These are phyloP conservation scores for Nymphaea thermarum DNA, from an alignment of 164 flowering plant species.

Conservation along the genomic window DNA sequence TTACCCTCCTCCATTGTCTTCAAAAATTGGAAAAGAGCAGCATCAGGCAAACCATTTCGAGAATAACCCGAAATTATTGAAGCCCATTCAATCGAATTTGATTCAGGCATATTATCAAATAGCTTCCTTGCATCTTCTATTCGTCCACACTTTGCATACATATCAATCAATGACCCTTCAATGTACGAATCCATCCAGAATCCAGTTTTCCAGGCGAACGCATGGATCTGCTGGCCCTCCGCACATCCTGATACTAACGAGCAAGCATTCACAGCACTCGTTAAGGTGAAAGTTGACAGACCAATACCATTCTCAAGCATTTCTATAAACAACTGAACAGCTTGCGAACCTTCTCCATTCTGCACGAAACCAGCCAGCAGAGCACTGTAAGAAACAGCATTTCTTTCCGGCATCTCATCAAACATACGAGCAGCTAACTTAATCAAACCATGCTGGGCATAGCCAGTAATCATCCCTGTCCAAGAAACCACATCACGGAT, in stretches of 20 bases:
- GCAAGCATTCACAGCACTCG: conserved; percentile 60
- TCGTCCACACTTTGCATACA: conserved; percentile 69
- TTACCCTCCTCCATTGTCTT: conserved; percentile 26
- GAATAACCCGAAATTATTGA: conserved; percentile 79
- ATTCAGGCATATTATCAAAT: conserved; percentile 21
- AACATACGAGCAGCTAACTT: conserved; percentile 46
- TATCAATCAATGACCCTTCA: conserved; percentile 68
- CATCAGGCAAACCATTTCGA: conserved; percentile 48
- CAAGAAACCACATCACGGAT: conserved; percentile 57
- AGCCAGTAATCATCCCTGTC: conserved; percentile 60
- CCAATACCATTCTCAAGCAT: conserved; percentile 52
- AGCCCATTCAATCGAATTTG: conserved; percentile 40
- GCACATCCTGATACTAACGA: conserved; percentile 31
- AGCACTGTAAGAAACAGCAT: conserved; percentile 51
- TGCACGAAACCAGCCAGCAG: conserved; percentile 56
- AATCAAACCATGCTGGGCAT: conserved; percentile 59
- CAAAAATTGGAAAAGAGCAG: conserved; percentile 48
- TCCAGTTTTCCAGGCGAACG: conserved; percentile 58
- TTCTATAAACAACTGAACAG: conserved; percentile 37
- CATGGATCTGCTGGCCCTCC: conserved; percentile 67
- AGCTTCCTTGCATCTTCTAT: conserved; percentile 63
- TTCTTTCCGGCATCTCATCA: conserved; percentile 56
- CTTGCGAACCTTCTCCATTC: conserved; percentile 44
- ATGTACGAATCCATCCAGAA: conserved; percentile 32
- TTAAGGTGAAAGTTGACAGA: conserved; percentile 57